phyloP scores from a whole-genome alignment of 2,329 filamentous ascomycete species.

The Chaetomium olivaceum region DNA sequence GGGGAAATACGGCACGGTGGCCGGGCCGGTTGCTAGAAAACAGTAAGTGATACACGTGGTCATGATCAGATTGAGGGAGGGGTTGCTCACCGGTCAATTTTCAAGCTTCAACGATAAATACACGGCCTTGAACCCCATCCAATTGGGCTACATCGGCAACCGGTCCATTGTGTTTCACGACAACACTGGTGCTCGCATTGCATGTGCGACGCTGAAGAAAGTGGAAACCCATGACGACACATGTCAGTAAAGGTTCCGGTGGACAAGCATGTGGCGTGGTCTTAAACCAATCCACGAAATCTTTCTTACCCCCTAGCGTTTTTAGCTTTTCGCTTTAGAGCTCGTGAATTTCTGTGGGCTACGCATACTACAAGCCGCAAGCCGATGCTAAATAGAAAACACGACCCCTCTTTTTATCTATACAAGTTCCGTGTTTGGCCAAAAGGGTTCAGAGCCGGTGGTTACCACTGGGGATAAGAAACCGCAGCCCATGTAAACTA shows the following conservation, averaged over 20 bases:
- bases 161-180: constrained; percentile 48
- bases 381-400: no score
- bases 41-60: constrained; percentile 23
- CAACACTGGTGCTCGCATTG: constrained; percentile 43
- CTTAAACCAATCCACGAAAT: background rate
- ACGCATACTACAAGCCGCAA: no score
- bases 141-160: constrained; percentile 50
- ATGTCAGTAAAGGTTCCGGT: background rate
- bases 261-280: background rate
- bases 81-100: background rate
- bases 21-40: constrained; percentile 31
- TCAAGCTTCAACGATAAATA: constrained; percentile 45
- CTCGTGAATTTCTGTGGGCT: no score
- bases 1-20: constrained; percentile 58
- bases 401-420: no score
- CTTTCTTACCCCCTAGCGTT: no score
- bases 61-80: no score
- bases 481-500: no score
- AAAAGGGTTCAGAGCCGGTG: no score
- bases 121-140: constrained; percentile 41
- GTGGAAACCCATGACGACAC: constrained; percentile 21
- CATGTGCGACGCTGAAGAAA: constrained; percentile 45
- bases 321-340: no score
- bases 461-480: no score
- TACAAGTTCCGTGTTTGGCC: no score